Evolutionary conservation across 805 yeast species (phyloP), one percentile per base, ranked within the genome.

Genomic region (Citeromyces nyonsensis): DNA sequence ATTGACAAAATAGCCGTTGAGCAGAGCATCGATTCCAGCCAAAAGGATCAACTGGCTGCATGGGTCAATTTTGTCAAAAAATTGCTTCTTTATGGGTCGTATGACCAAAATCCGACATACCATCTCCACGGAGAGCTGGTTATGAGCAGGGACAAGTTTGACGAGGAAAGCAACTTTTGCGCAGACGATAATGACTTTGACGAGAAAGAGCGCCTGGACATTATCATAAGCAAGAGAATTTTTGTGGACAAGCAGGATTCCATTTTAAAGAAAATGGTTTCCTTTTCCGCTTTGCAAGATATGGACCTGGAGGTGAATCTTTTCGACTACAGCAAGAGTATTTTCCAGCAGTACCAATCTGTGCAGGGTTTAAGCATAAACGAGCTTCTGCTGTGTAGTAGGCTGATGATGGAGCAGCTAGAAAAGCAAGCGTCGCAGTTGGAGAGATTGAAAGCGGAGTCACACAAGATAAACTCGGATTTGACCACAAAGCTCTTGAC

Each of bases 91-190:
- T 14, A 15, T 14, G 33, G 33, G 6, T 8, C 33, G 11, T 31
- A 31, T 18, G 33, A 31, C 12, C 18, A n/a, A 24, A 25, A 31
- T 15, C 24, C 33, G 8, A 14, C 12, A n/a, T 31, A 25, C 24
- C 3, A 4, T 6, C 18, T 31, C 4, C 18, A 22, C 24, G 22
- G 29, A 11, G 13, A 12, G 24, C 24, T 31, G 10, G n/a, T 9
- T 6, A 26, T 25, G 22, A 29, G 15, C 10, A 24, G 10, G 7
- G 22, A 18, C 6, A 18, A 18, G 7, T 18, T 24, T n/a, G 28
- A 24, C 18, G 12, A 18, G 15, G 29, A 32, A 9, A 31, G 18
- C 4, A 25, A 10, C 14, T 15, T 32, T 8, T 32, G 29, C 22
- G 6, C 29, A 14, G 24, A 32, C 10, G 11, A 28, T 6, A 20